Evolutionary conservation across 345 rosid genomes (phyloP).

Genomic region (Brassica incana): DNA sequence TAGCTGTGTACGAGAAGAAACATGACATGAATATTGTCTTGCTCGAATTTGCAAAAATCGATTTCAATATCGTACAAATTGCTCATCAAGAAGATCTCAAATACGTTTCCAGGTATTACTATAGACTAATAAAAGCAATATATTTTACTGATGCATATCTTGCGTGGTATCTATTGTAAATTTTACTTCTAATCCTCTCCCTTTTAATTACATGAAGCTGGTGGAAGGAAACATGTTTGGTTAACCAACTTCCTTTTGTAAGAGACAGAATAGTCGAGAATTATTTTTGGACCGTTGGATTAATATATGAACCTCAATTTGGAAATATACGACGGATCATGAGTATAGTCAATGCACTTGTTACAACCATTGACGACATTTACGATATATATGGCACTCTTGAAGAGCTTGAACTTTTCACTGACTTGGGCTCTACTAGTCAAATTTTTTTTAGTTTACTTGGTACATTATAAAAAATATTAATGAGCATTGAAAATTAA

Average conservation of each 20-base stretch:
- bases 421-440: not conserved
- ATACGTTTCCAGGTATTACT: slow-evolving; percentile 23
- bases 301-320: not conserved
- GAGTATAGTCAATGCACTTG: not conserved
- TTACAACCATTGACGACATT: not conserved
- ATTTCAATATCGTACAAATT: slow-evolving; percentile 39
- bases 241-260: not conserved
- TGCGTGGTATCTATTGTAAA: not conserved
- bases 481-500: not conserved
- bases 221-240: not conserved
- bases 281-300: not conserved
- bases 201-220: not conserved
- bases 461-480: not conserved
- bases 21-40: slow-evolving; percentile 18
- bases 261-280: slow-evolving; percentile 1
- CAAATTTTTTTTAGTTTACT: not conserved
- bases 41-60: slow-evolving; percentile 29
- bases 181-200: not conserved
- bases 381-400: not conserved
- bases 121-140: not conserved
- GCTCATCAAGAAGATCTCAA: slow-evolving; percentile 41
- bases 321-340: not conserved
- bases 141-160: not conserved
- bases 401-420: not conserved
- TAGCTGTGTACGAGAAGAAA: slow-evolving; percentile 30